Percentiles rank a stretch among this genome's conserved stretches.
Evolutionary conservation across 2,329 filamentous ascomycete genomes (phyloP).

Genomic region (Arthrobotrys conoides): DNA sequence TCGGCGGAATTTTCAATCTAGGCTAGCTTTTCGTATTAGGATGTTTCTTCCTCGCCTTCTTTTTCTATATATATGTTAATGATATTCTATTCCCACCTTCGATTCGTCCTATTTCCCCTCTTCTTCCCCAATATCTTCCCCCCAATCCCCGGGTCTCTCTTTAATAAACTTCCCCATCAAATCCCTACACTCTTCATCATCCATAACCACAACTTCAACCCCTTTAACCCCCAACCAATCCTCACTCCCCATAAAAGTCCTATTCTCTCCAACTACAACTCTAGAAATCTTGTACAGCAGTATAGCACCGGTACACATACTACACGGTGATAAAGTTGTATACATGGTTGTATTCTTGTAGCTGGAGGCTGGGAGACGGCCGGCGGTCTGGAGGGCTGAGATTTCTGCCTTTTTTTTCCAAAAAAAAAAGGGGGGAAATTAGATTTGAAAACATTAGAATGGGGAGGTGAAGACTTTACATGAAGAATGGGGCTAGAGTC

Average conservation of each 20-base stretch:
- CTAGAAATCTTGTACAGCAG: slow-evolving; percentile 81
- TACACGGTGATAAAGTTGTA: slow-evolving; percentile 83
- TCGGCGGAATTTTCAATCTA: too few species aligned
- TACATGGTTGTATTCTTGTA: slow-evolving; percentile 85
- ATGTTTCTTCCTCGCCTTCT: too few species aligned
- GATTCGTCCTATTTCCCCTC: too few species aligned
- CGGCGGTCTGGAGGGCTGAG: slow-evolving; percentile 80
- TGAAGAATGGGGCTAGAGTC: slow-evolving; percentile 80
- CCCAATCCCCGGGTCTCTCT: slow-evolving; percentile 81
- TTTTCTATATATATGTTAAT: too few species aligned
- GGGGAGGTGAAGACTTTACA: slow-evolving; percentile 68
- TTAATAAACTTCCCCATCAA: slow-evolving; percentile 81
- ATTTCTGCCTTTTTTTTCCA: slow-evolving; percentile 78
- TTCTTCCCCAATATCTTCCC: slow-evolving; percentile 64
- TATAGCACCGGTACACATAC: slow-evolving; percentile 86
- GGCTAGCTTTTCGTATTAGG: too few species aligned
- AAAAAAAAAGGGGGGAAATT: slow-evolving; percentile 1
- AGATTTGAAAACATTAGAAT: too few species aligned
- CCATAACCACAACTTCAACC: slow-evolving; percentile 80
- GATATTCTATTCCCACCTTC: too few species aligned
- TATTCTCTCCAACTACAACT: slow-evolving; percentile 84
- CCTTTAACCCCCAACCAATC: slow-evolving; percentile 77
- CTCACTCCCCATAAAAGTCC: slow-evolving; percentile 81
- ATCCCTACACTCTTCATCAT: slow-evolving; percentile 76
- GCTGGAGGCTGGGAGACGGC: slow-evolving; percentile 77